phyloP scores from a whole-genome alignment of 495 filamentous ascomycete genomes.

The Aspergillus wentii region DNA sequence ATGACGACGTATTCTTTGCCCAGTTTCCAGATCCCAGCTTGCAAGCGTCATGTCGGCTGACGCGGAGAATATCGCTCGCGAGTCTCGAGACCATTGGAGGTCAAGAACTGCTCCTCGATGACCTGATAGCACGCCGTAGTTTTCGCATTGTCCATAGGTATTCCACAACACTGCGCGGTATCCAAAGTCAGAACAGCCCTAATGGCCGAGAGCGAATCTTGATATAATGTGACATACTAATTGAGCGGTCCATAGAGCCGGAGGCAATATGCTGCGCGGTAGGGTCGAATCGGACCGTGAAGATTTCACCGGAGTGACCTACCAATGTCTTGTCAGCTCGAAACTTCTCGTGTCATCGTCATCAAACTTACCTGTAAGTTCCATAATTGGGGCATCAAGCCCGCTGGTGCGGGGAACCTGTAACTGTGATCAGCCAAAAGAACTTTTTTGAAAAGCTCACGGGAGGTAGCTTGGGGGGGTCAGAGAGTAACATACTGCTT shows the following conservation, averaged over 20 bases:
- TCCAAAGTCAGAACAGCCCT: neutral
- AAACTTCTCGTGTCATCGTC: neutral
- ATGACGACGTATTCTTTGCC: slow-evolving; percentile 82
- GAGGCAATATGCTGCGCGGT: slow-evolving; percentile 86
- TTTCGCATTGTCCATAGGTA: slow-evolving; percentile 86
- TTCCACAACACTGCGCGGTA: slow-evolving; percentile 92
- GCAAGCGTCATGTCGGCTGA: slow-evolving; percentile 89
- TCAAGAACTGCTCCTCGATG: slow-evolving; percentile 89
- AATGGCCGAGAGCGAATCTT: neutral
- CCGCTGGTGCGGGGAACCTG: slow-evolving; percentile 81
- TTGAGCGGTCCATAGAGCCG: slow-evolving; percentile 89
- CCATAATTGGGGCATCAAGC: slow-evolving; percentile 91
- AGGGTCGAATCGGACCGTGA: slow-evolving; percentile 85
- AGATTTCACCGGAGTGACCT: slow-evolving; percentile 78
- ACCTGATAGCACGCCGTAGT: slow-evolving; percentile 81
- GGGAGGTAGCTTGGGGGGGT: neutral
- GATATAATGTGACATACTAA: slow-evolving; percentile 71
- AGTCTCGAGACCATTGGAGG: slow-evolving; percentile 95
- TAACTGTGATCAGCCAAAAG: slow-evolving; percentile 9
- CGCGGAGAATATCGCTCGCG: slow-evolving; percentile 83
- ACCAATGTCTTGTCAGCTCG: slow-evolving; percentile 7
- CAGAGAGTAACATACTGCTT: slow-evolving; percentile 61
- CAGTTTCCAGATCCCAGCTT: slow-evolving; percentile 91
- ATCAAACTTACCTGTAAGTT: slow-evolving; percentile 65
- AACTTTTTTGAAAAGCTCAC: neutral